Evolutionary conservation across 2,329 filamentous ascomycete genomes (phyloP), one percentile per base, ranked within the genome.

Genomic region (Cadophora sp.): DNA sequence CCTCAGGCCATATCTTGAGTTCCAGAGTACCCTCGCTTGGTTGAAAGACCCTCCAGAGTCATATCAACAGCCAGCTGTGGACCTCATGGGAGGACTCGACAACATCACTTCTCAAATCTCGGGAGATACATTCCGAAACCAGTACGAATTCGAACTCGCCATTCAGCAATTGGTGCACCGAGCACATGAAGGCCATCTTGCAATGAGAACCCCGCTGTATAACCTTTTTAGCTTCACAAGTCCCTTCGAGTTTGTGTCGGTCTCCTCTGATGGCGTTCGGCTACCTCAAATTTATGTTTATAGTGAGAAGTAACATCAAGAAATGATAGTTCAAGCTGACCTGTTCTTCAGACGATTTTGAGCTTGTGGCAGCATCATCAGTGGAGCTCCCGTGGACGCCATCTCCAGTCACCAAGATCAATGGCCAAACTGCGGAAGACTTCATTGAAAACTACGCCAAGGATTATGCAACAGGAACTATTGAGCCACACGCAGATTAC

Each of bases 231-330:
- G 20, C 73, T 85, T 73, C 78, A 24, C 20, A 48, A 61, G 24
- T 33, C 50, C 27, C 7, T 36, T 20, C 4, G 60, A 41, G 11
- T 56, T 90, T 0, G 84, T 89, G 0, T 89, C 87, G 0, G 81
- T 89, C 8, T 89, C 87, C 0, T 68, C 77, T 1, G 86, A 90
- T 74, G 88, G 88, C 9, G 74, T 80, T n/a, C 80, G 83, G 64
- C 73, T 87, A 4, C 88, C 87, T 0, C 81, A 86, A 66, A 77
- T 87, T 1, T 89, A 86, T 68, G 55, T 65, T 14, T 53, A 55
- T 27, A 4, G 60, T 63, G 43, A 36, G 45, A n/a, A 20, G 27
- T 9, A 50, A 14, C 13, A 14, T 22, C 1, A n/a, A 18, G 4
- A 22, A 7, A 7, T 16, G 20, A 18, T 39, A n/a, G 8, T 3